These are phyloP conservation scores for Aspergillus candidus DNA, from an alignment of 2,329 filamentous ascomycete species.

Conservation along the genomic window DNA sequence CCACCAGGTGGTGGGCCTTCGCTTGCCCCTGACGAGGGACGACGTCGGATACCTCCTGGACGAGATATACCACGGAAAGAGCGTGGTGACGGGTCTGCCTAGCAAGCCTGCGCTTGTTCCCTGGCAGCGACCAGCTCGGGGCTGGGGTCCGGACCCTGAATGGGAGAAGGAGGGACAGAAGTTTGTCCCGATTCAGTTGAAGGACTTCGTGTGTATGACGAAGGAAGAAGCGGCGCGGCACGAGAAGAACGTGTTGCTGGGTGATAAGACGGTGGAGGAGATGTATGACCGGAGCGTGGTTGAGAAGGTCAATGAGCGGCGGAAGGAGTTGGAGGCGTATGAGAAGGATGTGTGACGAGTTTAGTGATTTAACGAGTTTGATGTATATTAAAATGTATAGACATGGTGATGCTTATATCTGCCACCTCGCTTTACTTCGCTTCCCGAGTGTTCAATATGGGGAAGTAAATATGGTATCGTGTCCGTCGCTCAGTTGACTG, in stretches of 20 bases:
- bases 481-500: too few relatives aligned
- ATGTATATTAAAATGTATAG: neutral
- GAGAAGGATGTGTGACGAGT: constrained; percentile 41
- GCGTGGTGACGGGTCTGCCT: constrained; percentile 72
- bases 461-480: too few relatives aligned
- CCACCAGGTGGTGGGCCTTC: constrained; percentile 61
- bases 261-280: constrained; percentile 60
- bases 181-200: constrained; percentile 60
- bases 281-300: constrained; percentile 67
- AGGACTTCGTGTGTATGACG: constrained; percentile 82
- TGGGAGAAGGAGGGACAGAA: constrained; percentile 64
- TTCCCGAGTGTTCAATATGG: too few relatives aligned
- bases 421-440: neutral
- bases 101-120: constrained; percentile 73
- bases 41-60: constrained; percentile 87
- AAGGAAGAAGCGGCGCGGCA: constrained; percentile 81
- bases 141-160: constrained; percentile 57
- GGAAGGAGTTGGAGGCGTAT: constrained; percentile 59
- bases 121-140: constrained; percentile 63
- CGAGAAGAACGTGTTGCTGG: constrained; percentile 71
- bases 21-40: constrained; percentile 67
- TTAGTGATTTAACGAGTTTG: constrained; percentile 1
- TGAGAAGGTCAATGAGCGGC: constrained; percentile 59
- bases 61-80: constrained; percentile 79
- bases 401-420: neutral